A percentile compares a stretch with the other conserved stretches of the same genome.
phyloP scores from a whole-genome alignment of 1,139 yeast species.

The Saccharomyces hybrid region DNA sequence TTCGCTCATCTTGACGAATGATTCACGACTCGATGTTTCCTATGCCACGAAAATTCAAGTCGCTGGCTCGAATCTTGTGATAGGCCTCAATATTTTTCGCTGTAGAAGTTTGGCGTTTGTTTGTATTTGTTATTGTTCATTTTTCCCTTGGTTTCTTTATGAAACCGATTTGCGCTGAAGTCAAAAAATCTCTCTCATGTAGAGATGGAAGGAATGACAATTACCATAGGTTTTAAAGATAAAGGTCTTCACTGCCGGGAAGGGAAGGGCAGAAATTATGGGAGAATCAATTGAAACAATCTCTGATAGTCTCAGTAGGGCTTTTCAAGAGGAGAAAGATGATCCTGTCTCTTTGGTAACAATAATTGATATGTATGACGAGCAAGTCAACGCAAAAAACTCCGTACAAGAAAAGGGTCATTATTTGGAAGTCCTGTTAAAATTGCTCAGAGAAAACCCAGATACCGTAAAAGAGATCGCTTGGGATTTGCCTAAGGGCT shows the following conservation, averaged over 20 bases:
- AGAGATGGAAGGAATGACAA: neutral
- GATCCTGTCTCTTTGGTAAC: slow-evolving; percentile 22
- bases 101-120: neutral
- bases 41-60: no score
- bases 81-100: no score
- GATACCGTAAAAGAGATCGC: slow-evolving; percentile 63
- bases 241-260: neutral
- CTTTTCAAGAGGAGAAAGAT: slow-evolving; percentile 16
- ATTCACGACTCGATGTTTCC: no score
- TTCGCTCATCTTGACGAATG: neutral
- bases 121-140: neutral
- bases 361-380: slow-evolving; percentile 18
- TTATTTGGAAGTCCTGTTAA: slow-evolving; percentile 38
- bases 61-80: neutral
- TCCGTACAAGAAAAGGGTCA: slow-evolving; percentile 39
- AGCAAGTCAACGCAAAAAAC: slow-evolving; percentile 8
- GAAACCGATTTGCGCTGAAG: neutral
- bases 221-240: neutral
- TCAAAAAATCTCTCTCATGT: neutral
- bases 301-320: slow-evolving; percentile 9
- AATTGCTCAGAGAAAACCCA: slow-evolving; percentile 38
- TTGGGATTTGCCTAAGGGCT: slow-evolving; percentile 75
- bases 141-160: slow-evolving; percentile 1
- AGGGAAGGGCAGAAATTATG: neutral
- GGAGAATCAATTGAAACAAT: neutral